These are phyloP conservation scores for Magnusiomyces ingens DNA, from an alignment of 1,139 yeast species.

Conservation along the genomic window DNA sequence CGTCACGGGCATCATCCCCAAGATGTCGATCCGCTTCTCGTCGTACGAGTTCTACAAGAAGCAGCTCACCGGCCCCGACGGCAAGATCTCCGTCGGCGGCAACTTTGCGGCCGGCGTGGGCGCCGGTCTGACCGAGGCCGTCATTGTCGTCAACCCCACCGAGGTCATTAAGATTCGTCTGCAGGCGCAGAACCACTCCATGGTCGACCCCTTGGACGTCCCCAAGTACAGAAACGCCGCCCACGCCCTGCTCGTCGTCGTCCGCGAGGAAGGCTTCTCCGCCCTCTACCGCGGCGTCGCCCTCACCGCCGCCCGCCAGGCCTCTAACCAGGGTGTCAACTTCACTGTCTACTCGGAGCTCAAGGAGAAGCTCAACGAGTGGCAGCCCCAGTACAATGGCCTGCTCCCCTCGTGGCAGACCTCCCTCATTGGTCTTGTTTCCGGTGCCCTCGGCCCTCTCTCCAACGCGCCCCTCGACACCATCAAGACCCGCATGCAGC, in stretches of 20 bases:
- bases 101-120: slow-evolving; percentile 93
- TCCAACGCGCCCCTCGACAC: slow-evolving; percentile 98
- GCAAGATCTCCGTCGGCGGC: slow-evolving; percentile 57
- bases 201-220: slow-evolving; percentile 69
- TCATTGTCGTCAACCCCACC: slow-evolving; percentile 90
- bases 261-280: slow-evolving; percentile 83
- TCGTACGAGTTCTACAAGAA: slow-evolving; percentile 86
- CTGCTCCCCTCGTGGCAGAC: slow-evolving; percentile 89
- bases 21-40: slow-evolving; percentile 95
- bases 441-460: slow-evolving; percentile 97
- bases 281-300: slow-evolving; percentile 93
- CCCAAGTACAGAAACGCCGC: slow-evolving; percentile 92
- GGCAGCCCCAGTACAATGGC: slow-evolving; percentile 50
- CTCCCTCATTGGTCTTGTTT: slow-evolving; percentile 78
- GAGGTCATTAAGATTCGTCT: slow-evolving; percentile 94
- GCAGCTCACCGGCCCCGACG: slow-evolving; percentile 53
- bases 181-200: slow-evolving; percentile 91
- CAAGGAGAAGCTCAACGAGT: slow-evolving; percentile 58
- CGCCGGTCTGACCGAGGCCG: slow-evolving; percentile 96
- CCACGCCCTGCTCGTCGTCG: slow-evolving; percentile 79
- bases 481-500: slow-evolving; percentile 93
- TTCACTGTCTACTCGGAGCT: slow-evolving; percentile 90
- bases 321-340: slow-evolving; percentile 97
- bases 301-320: slow-evolving; percentile 95
- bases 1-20: slow-evolving; percentile 93